Evolutionary conservation across 2,329 filamentous ascomycete species (phyloP).

Genomic region (Ascochyta pisi): DNA sequence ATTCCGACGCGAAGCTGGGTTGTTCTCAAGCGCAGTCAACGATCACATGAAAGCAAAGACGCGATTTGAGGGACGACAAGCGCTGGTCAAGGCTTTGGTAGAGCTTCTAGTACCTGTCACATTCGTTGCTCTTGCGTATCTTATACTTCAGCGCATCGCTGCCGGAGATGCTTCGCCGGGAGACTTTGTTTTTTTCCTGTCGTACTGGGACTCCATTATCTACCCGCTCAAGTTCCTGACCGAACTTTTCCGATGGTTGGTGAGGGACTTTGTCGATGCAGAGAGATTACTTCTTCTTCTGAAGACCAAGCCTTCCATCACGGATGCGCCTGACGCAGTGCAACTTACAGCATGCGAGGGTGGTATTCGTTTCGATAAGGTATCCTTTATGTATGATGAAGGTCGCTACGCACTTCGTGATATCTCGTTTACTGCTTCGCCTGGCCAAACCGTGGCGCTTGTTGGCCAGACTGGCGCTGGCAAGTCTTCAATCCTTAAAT

Average conservation of each 20-base stretch:
- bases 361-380: neutral
- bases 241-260: neutral
- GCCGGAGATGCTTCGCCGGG: neutral
- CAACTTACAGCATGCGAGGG: neutral
- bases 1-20: conserved; percentile 6
- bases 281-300: neutral
- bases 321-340: neutral
- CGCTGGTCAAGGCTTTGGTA: conserved; percentile 6
- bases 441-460: neutral
- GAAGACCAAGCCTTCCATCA: neutral
- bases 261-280: neutral
- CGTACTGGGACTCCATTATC: neutral
- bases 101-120: conserved; percentile 14
- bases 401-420: neutral
- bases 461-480: neutral
- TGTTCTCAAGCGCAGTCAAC: conserved; percentile 2
- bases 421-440: neutral
- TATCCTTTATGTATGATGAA: neutral
- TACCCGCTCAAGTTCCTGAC: neutral
- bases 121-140: conserved; percentile 51
- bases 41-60: conserved; percentile 12
- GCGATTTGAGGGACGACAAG: conserved; percentile 2
- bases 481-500: neutral
- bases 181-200: neutral
- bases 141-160: neutral